phyloP scores from a whole-genome alignment of 2,329 filamentous ascomycete species.

The Sporothrix phasma region DNA sequence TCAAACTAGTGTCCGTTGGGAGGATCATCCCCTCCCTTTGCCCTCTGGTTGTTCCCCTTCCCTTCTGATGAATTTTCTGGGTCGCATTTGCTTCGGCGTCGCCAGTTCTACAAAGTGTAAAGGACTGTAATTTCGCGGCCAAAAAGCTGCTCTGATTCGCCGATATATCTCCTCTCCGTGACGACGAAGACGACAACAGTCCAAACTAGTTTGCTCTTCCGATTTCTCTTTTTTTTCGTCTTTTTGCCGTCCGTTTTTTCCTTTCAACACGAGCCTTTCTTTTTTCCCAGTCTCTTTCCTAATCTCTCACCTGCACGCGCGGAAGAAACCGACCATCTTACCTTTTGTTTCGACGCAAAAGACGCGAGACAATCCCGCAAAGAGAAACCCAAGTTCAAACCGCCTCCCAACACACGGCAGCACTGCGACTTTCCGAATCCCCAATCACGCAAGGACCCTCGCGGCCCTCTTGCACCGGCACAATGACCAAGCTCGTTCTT shows the following conservation, averaged over 20 bases:
- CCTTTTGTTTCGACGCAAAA: neutral
- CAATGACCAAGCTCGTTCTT: slow-evolving; percentile 15
- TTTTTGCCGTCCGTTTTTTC: neutral
- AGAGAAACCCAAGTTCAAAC: no score
- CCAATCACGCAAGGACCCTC: neutral
- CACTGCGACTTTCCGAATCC: neutral
- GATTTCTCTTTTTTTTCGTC: neutral
- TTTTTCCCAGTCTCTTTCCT: neutral
- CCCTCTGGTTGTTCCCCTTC: neutral
- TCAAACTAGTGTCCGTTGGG: slow-evolving; percentile 3
- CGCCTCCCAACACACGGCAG: neutral
- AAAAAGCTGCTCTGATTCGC: neutral
- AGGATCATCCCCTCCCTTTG: neutral
- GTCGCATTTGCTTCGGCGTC: neutral
- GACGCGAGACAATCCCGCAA: no score
- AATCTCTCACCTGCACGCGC: neutral
- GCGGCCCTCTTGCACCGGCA: neutral
- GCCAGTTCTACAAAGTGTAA: neutral
- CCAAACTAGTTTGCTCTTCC: neutral
- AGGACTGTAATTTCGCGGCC: neutral
- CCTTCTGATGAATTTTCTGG: neutral
- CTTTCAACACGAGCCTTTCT: neutral
- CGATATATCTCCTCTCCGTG: slow-evolving; percentile 3
- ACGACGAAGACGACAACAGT: neutral
- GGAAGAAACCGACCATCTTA: neutral